Evolutionary conservation across 768 basidiomycete genomes (phyloP), one percentile per base, ranked within the genome.

Genomic region (Agrocybe praecox): DNA sequence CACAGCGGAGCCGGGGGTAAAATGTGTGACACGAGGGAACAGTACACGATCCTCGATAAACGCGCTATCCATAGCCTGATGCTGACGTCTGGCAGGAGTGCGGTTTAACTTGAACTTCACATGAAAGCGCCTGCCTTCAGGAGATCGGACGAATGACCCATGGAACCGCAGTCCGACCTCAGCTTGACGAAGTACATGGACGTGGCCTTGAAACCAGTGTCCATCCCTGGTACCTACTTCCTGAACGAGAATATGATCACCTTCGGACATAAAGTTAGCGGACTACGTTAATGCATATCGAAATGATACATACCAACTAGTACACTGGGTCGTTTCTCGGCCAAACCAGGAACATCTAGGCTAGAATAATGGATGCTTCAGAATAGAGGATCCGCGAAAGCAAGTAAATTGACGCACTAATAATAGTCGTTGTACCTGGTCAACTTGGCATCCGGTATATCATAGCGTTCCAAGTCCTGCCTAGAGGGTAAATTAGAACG

Each of bases 21-120:
- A 46, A 32, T 68, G 61, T 1, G 40, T n/a, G 6, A 55, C 32
- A 0, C 59, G 49, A 0, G 86, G 86, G 60, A 88, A 86, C 0
- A 88, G 66, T 5, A 86, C 65, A 0, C 82, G 75, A 9, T 77
- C 72, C 43, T 77, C 75, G 0, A 71, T 67, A 60, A 80, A 81
- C 0, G 70, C 70, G 0, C 74, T 72, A 40, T 80, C 75, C 50
- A 88, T 65, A 0, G 85, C 87, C 55, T 82, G 79, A 63, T 88
- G 85, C 66, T 87, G 85, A 0, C 87, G 74, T 18, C 80, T 78
- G 8, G 85, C 54, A 1, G 84, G 79, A 58, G 80, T 74, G 0
- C 86, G 79, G 61, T 82, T 86, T 8, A 88, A 66, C 58, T 79
- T 80, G 69, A 88, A 88, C 0, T 80, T 78, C 19, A 87, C 76